These are phyloP conservation scores for Stemphylium vesicarium DNA, from an alignment of 2,329 filamentous ascomycete genomes.

Conservation along the genomic window DNA sequence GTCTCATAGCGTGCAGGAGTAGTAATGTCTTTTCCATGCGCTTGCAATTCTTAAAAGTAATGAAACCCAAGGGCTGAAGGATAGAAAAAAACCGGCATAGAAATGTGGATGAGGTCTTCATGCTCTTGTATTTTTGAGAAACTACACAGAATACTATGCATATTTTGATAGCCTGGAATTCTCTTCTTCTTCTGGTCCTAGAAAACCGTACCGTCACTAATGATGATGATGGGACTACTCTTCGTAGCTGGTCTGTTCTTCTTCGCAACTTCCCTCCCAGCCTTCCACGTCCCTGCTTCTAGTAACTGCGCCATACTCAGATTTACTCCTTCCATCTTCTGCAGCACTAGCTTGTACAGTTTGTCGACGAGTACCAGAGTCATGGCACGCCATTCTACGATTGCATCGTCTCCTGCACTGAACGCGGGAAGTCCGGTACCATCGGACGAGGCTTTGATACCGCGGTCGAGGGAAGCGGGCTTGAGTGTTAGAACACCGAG, in stretches of 20 bases:
- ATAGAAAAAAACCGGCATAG: too few species aligned
- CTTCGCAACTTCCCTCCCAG: constrained; percentile 33
- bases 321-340: constrained; percentile 69
- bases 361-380: constrained; percentile 76
- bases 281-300: constrained; percentile 95
- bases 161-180: too few species aligned
- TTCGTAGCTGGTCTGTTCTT: constrained; percentile 33
- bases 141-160: too few species aligned
- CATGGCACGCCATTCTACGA: constrained; percentile 77
- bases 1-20: not conserved
- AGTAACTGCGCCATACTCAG: constrained; percentile 84
- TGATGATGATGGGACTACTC: constrained; percentile 39
- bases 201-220: constrained; percentile 40
- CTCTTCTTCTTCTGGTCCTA: constrained; percentile 1
- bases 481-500: constrained; percentile 80
- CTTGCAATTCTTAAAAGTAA: too few species aligned
- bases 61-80: too few species aligned
- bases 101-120: too few species aligned
- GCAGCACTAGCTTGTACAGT: constrained; percentile 70
- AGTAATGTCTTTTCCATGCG: too few species aligned
- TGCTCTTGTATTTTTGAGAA: too few species aligned
- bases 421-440: constrained; percentile 74
- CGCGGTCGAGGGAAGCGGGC: constrained; percentile 67
- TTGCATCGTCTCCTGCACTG: constrained; percentile 72
- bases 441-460: constrained; percentile 64